Evolutionary conservation across 2,329 filamentous ascomycete genomes (phyloP), one percentile per base, ranked within the genome.

Genomic region (Didymella sp.): DNA sequence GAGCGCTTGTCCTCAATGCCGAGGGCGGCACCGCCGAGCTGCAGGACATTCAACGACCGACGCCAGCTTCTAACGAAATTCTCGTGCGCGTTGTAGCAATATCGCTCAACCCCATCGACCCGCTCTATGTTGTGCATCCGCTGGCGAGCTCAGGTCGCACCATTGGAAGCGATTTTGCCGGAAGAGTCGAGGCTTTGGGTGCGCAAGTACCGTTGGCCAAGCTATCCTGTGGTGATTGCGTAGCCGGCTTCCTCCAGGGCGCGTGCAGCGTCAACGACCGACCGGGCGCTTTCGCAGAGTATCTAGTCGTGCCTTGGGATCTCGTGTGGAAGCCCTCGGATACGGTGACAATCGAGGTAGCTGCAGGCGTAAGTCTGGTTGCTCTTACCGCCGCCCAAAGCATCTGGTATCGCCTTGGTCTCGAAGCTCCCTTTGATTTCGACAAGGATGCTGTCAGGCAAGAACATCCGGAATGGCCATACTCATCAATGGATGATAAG

Each of bases 261-360:
- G 79, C 78, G 1, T 77, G 74, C 51, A 77, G 74, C 12, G 64
- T 70, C 6, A 81, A 81, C 47, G 71, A 77, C 4, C 73, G 77
- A 0, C 77, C 79, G 0, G 80, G 80, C 6, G 79, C 79, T 0
- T 82, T 82, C 60, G 75, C 80, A 1, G 78, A 82, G 50, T 80
- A 76, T 44, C 54, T 80, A 9, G 62, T 54, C 0, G 53, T 69
- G 0, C 67, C 71, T 0, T 71, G 66, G 35, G 78, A 80, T 35
- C 67, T 81, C 0, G 63, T 77, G 1, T 80, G 78, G 75, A 60
- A 54, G 1, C 53, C 81, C 0, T 77, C 78, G 0, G 66, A 69
- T 0, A 15, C 21, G 1, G 28, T 80, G n/a, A 56, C 65, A 0
- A 56, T 74, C 2, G 75, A 80, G 41, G 65, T 73, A n/a, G 79